These are phyloP conservation scores for Passalora sequoiae DNA, from an alignment of 2,329 filamentous ascomycete species.

Conservation along the genomic window DNA sequence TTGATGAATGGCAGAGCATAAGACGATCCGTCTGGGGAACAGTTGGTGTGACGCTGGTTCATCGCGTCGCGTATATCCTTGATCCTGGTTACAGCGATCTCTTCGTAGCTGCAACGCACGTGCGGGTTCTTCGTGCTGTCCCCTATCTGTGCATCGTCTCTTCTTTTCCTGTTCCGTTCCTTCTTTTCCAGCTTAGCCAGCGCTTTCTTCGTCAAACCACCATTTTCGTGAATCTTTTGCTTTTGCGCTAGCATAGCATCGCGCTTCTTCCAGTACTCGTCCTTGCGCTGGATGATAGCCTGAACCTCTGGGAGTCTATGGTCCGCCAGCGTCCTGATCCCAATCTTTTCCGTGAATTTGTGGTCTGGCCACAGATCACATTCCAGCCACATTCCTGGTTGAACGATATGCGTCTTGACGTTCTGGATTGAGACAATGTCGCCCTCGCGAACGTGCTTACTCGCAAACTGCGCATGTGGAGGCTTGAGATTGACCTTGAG, in stretches of 20 bases:
- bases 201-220: conserved; percentile 24
- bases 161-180: conserved; percentile 37
- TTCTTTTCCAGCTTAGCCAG: conserved; percentile 35
- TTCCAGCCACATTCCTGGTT: conserved; percentile 57
- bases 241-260: conserved; percentile 9
- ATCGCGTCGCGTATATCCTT: conserved; percentile 46
- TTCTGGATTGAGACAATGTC: conserved; percentile 66
- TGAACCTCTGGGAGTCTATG: conserved; percentile 44
- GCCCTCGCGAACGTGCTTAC: conserved; percentile 51
- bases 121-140: conserved; percentile 24
- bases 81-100: conserved; percentile 39
- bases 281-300: conserved; percentile 58
- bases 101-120: conserved; percentile 40
- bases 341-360: conserved; percentile 47
- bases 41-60: conserved; percentile 44
- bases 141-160: neutral
- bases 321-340: conserved; percentile 39
- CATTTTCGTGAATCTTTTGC: conserved; percentile 12
- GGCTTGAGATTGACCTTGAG: conserved; percentile 68
- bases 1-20: conserved; percentile 44
- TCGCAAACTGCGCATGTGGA: conserved; percentile 59
- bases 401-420: conserved; percentile 59
- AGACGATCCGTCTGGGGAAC: conserved; percentile 27
- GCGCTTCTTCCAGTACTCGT: conserved; percentile 52
- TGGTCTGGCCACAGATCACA: conserved; percentile 64